These are phyloP conservation scores for Colletotrichum destructivum DNA, from an alignment of 2,329 filamentous ascomycete species.

Conservation along the genomic window DNA sequence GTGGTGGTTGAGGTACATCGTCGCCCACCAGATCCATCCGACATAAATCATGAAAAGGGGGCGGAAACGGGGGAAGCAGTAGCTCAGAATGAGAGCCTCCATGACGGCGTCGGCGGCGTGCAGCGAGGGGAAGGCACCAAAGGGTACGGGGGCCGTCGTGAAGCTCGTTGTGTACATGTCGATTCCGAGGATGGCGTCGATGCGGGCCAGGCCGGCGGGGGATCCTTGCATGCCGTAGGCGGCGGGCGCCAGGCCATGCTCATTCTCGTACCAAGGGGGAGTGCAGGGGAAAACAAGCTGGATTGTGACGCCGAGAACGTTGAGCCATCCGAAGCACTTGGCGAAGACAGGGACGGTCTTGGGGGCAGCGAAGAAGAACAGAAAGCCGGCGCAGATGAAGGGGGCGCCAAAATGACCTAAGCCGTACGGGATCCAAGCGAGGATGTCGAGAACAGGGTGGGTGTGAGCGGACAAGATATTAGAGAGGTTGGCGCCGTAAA, in stretches of 20 bases:
- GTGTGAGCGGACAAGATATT: slow-evolving; percentile 96
- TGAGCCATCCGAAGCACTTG: slow-evolving; percentile 92
- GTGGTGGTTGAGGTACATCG: slow-evolving; percentile 98
- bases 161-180: slow-evolving; percentile 96
- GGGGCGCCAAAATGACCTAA: slow-evolving; percentile 91
- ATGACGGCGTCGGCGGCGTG: slow-evolving; percentile 92
- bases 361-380: slow-evolving; percentile 92
- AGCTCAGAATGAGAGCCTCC: slow-evolving; percentile 92
- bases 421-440: slow-evolving; percentile 95
- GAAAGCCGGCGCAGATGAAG: slow-evolving; percentile 80
- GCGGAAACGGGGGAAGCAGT: slow-evolving; percentile 88
- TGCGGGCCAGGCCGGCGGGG: slow-evolving; percentile 88
- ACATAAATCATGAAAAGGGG: slow-evolving; percentile 87
- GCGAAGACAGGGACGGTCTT: slow-evolving; percentile 89
- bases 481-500: slow-evolving; percentile 95
- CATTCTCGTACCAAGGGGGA: slow-evolving; percentile 96
- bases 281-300: slow-evolving; percentile 95
- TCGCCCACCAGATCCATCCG: slow-evolving; percentile 97
- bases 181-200: slow-evolving; percentile 91
- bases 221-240: slow-evolving; percentile 93
- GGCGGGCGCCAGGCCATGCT: slow-evolving; percentile 90
- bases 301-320: slow-evolving; percentile 87
- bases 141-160: slow-evolving; percentile 90
- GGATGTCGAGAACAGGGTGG: slow-evolving; percentile 84
- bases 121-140: slow-evolving; percentile 94